phyloP scores from a whole-genome alignment of 2,329 filamentous ascomycete genomes.

The Aspergillus floridensis region DNA sequence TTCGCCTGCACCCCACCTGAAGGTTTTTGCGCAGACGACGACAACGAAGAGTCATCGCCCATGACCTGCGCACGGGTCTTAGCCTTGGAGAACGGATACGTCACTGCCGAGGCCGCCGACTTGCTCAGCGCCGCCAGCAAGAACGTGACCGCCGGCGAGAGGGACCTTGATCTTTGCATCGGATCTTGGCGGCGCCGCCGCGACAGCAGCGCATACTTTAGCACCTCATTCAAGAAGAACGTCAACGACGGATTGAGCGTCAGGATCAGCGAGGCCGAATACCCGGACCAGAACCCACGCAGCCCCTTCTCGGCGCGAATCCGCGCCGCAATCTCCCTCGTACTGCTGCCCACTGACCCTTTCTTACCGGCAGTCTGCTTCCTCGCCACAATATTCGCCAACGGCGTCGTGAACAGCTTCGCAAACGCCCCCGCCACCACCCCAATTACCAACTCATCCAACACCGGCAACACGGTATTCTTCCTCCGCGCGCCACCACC shows the following conservation, averaged over 20 bases:
- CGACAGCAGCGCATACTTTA: conserved; percentile 61
- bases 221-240: conserved; percentile 73
- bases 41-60: conserved; percentile 9
- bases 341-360: conserved; percentile 27
- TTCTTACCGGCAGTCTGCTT: conserved; percentile 66
- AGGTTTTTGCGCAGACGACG: conserved; percentile 12
- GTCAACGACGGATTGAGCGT: conserved; percentile 85
- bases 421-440: conserved; percentile 68
- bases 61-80: conserved; percentile 71
- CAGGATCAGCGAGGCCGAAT: conserved; percentile 74
- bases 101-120: conserved; percentile 69
- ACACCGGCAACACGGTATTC: conserved; percentile 51
- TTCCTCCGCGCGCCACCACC: conserved; percentile 20
- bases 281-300: conserved; percentile 80
- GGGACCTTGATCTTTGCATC: conserved; percentile 51
- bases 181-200: conserved; percentile 18
- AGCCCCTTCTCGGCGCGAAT: conserved; percentile 70
- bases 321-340: conserved; percentile 58
- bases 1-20: conserved; percentile 2
- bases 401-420: conserved; percentile 73
- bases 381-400: conserved; percentile 77
- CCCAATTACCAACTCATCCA: conserved; percentile 73
- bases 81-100: conserved; percentile 84
- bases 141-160: conserved; percentile 56
- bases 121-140: conserved; percentile 75